Evolutionary conservation across 306 rosid genomes (phyloP), one percentile per base, ranked within the genome.

Genomic region (Sicyos baderoa): DNA sequence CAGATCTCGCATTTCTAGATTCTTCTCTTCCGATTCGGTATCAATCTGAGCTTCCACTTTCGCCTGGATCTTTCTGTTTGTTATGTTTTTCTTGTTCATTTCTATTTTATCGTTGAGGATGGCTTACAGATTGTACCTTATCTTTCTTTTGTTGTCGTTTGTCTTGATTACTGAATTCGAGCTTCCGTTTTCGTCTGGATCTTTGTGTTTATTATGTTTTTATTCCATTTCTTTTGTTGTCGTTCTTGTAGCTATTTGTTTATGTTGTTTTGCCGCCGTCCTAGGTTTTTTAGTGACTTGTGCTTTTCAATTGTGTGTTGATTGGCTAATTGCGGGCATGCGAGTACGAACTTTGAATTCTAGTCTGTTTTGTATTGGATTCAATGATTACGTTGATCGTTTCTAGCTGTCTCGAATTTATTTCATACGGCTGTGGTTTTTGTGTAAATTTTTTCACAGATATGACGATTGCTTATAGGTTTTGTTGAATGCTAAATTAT

Each of bases 11-110:
- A 5, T 84, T 79, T 82, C 96, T 12, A 75, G 97, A 79, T 80
- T 86, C 54, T 93, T 93, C 84, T 90, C 88, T 77, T 40, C 76
- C 42, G 82, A 64, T 57, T 79, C 94, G 40, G 99, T 93, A 79
- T 4, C 75, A 21, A 27, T 54, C 25, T 58, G n/a, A 44, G 21
- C 40, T 40, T 10, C 11, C 25, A 15, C 29, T 2, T 58, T 57
- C 44, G 27, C 72, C 55, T 48, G 37, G 56, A 61, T 72, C 61
- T 67, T 63, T 70, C 25, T 11, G 7, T 4, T 40, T 37, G 9
- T 25, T 3, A 25, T 25, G 29, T n/a, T n/a, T n/a, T n/a, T n/a
- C n/a, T n/a, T n/a, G n/a, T 9, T 4, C 35, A 29, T 29, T 29
- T 4, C 4, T 29, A 2, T 29, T 29, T 29, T 29, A 4, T 29